Conservation (phyloP, 1,139 yeast genomes). For the Lodderomyces theae region DNA sequence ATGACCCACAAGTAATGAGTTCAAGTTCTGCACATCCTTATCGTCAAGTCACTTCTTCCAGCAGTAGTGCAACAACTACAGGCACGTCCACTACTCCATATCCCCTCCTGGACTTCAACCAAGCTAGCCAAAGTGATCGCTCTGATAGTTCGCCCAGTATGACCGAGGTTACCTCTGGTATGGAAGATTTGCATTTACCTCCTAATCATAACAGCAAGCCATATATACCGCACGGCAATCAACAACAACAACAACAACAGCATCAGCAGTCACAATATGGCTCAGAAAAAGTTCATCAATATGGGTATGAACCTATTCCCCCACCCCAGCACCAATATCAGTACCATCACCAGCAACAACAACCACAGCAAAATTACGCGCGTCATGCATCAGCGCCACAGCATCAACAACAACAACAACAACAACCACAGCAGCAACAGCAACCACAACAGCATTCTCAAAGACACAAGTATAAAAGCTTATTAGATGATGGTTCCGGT, state of each 20-base stretch:
- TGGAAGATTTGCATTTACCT: conserved; percentile 15
- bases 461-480: conserved; percentile 1
- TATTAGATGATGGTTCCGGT: neutral
- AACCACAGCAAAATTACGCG: neutral
- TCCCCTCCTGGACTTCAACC: conserved; percentile 20
- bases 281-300: conserved; percentile 5
- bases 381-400: conserved; percentile 2
- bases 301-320: conserved; percentile 4
- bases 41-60: conserved; percentile 11
- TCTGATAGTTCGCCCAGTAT: conserved; percentile 12
- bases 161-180: conserved; percentile 13
- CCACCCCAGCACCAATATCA: conserved; percentile 2
- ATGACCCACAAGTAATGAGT: conserved; percentile 1
- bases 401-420: conserved; percentile 1
- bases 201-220: conserved; percentile 12
- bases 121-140: conserved; percentile 7
- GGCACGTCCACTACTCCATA: conserved; percentile 18
- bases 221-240: conserved; percentile 4
- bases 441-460: neutral
- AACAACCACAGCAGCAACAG: neutral
- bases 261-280: conserved; percentile 5
- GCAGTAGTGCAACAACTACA: conserved; percentile 1
- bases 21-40: conserved; percentile 12
- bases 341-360: conserved; percentile 1
- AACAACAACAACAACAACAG: conserved; percentile 5